These are phyloP conservation scores for Lyophyllum decastes DNA, from an alignment of 768 basidiomycete genomes.

Conservation along the genomic window DNA sequence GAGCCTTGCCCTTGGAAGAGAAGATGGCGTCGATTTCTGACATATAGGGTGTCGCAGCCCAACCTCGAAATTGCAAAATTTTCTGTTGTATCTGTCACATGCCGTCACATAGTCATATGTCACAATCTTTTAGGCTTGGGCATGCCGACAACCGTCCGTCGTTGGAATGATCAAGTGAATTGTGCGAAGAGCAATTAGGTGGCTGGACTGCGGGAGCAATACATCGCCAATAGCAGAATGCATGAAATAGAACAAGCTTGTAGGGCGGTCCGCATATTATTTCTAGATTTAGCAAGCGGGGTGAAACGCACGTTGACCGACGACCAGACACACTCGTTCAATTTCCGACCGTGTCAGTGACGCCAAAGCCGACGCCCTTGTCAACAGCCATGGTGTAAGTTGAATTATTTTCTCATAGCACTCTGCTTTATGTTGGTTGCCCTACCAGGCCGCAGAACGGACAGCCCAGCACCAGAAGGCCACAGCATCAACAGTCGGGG, in stretches of 20 bases:
- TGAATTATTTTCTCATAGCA: conserved; percentile 7
- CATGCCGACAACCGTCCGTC: neutral
- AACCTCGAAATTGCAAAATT: conserved; percentile 5
- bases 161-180: neutral
- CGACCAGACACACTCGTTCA: conserved; percentile 1
- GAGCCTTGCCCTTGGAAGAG: conserved; percentile 49
- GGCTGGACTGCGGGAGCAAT: neutral
- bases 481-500: conserved; percentile 28
- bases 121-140: neutral
- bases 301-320: conserved; percentile 12
- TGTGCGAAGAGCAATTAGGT: neutral
- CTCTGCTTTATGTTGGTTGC: conserved; percentile 12
- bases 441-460: conserved; percentile 39
- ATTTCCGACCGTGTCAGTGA: conserved; percentile 1
- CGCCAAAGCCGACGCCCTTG: conserved; percentile 11
- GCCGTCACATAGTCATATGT: conserved; percentile 9
- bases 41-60: conserved; percentile 37
- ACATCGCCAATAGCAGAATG: neutral
- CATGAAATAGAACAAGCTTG: neutral
- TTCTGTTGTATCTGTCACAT: neutral
- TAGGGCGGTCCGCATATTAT: neutral
- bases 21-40: conserved; percentile 91
- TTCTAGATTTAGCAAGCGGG: conserved; percentile 11
- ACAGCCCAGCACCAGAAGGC: conserved; percentile 30
- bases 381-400: conserved; percentile 34